Percentiles rank a stretch among this genome's conserved stretches.
These are phyloP conservation scores for Penicillium lagena DNA, from an alignment of 495 filamentous ascomycete genomes.

Conservation along the genomic window DNA sequence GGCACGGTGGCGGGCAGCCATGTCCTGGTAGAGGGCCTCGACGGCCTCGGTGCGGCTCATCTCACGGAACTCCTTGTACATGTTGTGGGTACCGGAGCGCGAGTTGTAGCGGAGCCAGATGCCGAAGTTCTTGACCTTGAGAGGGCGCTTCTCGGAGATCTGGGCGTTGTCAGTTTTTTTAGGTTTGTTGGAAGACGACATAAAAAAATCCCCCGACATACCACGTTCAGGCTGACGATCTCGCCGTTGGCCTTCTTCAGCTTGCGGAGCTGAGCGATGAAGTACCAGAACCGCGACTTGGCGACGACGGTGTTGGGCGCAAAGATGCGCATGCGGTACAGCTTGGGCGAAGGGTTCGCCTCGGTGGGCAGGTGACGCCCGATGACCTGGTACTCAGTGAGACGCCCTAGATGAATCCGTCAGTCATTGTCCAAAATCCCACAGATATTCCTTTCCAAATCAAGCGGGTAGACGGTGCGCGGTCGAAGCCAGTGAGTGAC, in stretches of 20 bases:
- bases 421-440: conserved; percentile 15
- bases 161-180: conserved; percentile 32
- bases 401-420: conserved; percentile 67
- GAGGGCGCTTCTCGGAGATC: conserved; percentile 97
- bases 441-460: conserved; percentile 1
- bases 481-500: background rate
- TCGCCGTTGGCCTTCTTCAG: conserved; percentile 99
- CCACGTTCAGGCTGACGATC: conserved; percentile 94
- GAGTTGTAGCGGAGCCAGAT: conserved; percentile 99
- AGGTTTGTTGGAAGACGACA: background rate
- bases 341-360: conserved; percentile 88
- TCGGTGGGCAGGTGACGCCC: conserved; percentile 97
- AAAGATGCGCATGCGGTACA: conserved; percentile 99
- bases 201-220: conserved; percentile 41
- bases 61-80: conserved; percentile 99
- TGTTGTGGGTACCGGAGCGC: conserved; percentile 99
- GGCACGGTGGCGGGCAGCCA: conserved; percentile 96
- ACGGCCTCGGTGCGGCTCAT: conserved; percentile 92
- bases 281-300: conserved; percentile 99
- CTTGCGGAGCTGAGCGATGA: conserved; percentile 96
- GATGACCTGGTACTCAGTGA: conserved; percentile 99
- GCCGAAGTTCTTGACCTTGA: conserved; percentile 99
- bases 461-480: conserved; percentile 17
- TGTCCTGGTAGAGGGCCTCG: conserved; percentile 97
- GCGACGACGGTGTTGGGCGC: conserved; percentile 95